These are phyloP conservation scores for Saccharomycopsis babjevae DNA, from an alignment of 805 yeast genomes.

Conservation along the genomic window DNA sequence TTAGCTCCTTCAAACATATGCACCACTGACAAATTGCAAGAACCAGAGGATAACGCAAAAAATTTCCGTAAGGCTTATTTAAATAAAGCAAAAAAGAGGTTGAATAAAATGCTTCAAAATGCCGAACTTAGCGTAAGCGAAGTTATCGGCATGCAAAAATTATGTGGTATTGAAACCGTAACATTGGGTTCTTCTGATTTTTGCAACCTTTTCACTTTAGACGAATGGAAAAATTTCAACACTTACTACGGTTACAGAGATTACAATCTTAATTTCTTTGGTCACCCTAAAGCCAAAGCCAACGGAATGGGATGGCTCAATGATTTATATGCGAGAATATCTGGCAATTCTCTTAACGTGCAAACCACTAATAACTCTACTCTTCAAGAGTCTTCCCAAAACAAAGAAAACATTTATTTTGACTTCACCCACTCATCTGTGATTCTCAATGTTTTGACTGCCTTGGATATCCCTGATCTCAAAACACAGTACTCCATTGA, in stretches of 20 bases:
- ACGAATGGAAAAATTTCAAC: constrained; percentile 52
- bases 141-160: constrained; percentile 39
- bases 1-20: constrained; percentile 10
- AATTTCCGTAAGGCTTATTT: constrained; percentile 1
- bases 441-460: constrained; percentile 47
- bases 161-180: constrained; percentile 70
- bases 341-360: constrained; percentile 38
- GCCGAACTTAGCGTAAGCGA: constrained; percentile 26
- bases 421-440: constrained; percentile 75
- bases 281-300: constrained; percentile 44
- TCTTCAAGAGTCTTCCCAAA: constrained; percentile 32
- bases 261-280: constrained; percentile 51
- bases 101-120: constrained; percentile 28
- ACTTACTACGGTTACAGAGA: constrained; percentile 49
- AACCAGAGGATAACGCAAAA: not conserved
- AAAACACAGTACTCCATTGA: constrained; percentile 7
- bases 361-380: constrained; percentile 26
- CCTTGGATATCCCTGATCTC: constrained; percentile 47
- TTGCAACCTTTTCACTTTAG: constrained; percentile 56
- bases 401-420: constrained; percentile 39
- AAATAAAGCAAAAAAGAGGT: not conserved
- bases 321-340: constrained; percentile 31
- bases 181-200: constrained; percentile 56
- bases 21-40: not conserved
- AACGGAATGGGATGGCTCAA: constrained; percentile 50